Percentiles rank a stretch among this genome's conserved stretches.
Evolutionary conservation across 1,284 basidiomycete species (phyloP).

Genomic region (Trametes pubescens): DNA sequence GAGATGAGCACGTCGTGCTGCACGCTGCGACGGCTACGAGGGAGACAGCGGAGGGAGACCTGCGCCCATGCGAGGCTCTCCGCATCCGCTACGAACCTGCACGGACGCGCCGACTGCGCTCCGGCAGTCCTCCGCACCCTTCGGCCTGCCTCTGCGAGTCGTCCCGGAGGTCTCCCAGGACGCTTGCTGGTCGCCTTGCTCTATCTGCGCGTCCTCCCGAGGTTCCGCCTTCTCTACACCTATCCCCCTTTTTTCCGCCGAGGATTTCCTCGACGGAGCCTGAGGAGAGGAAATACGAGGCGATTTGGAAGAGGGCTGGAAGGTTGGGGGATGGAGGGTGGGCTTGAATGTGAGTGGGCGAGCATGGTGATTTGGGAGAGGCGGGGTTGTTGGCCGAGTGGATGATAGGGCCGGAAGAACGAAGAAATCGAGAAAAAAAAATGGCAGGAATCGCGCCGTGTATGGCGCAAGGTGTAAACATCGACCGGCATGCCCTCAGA

Average conservation of each 20-base stretch:
- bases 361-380: neutral
- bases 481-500: neutral
- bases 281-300: constrained; percentile 2
- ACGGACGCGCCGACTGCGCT: constrained; percentile 2
- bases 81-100: neutral
- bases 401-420: neutral
- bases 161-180: constrained; percentile 1
- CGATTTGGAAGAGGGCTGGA: neutral
- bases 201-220: constrained; percentile 1
- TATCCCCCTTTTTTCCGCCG: constrained; percentile 2
- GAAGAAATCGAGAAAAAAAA: neutral
- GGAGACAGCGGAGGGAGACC: constrained; percentile 1
- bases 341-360: neutral
- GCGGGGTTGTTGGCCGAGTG: neutral
- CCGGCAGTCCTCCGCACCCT: constrained; percentile 3
- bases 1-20: neutral
- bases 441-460: neutral
- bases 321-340: neutral
- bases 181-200: neutral
- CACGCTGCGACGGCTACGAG: constrained; percentile 1
- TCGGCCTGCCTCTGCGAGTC: constrained; percentile 2
- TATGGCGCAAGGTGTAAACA: neutral
- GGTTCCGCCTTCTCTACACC: neutral
- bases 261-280: constrained; percentile 3
- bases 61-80: constrained; percentile 3